These are phyloP conservation scores for Dioscorea alata DNA, from an alignment of 106 monocot genomes.

Conservation along the genomic window DNA sequence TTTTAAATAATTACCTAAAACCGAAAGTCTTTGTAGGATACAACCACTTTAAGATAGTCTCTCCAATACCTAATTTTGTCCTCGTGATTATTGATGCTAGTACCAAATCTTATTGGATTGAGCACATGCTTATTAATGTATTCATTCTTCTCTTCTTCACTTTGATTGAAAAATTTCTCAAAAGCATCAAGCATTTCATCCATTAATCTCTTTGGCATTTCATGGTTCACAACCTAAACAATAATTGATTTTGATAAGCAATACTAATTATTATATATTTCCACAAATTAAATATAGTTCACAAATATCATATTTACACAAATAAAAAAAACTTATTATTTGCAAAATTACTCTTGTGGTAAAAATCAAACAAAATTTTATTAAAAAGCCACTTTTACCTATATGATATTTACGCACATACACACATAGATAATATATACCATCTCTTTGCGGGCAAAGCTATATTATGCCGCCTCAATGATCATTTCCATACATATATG, in stretches of 20 bases:
- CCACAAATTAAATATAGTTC: no score
- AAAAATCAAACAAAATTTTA: no score
- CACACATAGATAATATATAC: no score
- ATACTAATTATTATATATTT: no score
- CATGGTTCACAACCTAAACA: constrained; percentile 41
- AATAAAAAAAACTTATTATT: no score
- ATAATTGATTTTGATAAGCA: background rate
- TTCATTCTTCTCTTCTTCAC: constrained; percentile 50
- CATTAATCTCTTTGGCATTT: constrained; percentile 19
- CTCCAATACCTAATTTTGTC: constrained; percentile 64
- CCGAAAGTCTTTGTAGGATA: constrained; percentile 40
- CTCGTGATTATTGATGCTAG: constrained; percentile 55
- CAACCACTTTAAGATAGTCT: constrained; percentile 53
- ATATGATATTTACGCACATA: no score
- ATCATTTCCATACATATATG: no score
- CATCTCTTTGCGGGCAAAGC: no score
- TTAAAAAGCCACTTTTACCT: no score
- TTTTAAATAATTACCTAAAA: constrained; percentile 25
- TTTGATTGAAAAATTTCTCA: constrained; percentile 19
- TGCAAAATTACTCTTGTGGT: no score
- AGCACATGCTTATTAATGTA: constrained; percentile 25
- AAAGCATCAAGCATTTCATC: constrained; percentile 2
- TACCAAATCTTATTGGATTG: constrained; percentile 59
- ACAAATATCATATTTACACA: no score
- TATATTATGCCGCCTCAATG: no score